A percentile compares a stretch with the other conserved stretches of the same genome.
Conservation (phyloP, 495 filamentous ascomycete genomes). For the Hyaloscypha variabilis region DNA sequence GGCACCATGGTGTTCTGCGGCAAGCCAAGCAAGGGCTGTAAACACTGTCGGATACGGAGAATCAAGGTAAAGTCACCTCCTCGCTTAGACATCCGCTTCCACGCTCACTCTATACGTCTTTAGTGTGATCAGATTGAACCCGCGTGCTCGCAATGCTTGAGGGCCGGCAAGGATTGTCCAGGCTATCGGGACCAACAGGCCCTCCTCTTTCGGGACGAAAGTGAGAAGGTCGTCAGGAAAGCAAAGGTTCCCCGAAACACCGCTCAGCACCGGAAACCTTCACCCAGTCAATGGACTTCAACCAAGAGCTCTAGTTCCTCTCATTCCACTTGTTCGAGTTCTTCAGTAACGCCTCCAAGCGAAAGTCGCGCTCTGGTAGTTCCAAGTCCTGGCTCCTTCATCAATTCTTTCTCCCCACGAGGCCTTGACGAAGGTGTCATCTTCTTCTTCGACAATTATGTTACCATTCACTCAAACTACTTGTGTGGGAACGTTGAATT, state of each 20-base stretch:
- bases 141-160: conserved; percentile 67
- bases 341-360: neutral
- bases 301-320: neutral
- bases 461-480: conserved; percentile 1
- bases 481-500: neutral
- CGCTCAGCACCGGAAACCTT: neutral
- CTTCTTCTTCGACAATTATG: conserved; percentile 27
- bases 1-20: conserved; percentile 69
- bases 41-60: conserved; percentile 28
- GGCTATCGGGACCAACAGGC: conserved; percentile 72
- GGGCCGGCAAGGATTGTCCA: conserved; percentile 62
- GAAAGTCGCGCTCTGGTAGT: neutral
- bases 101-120: neutral
- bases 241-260: conserved; percentile 33
- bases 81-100: neutral
- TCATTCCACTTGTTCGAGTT: neutral
- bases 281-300: neutral
- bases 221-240: conserved; percentile 65
- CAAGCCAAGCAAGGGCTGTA: conserved; percentile 69
- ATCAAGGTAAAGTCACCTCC: conserved; percentile 19
- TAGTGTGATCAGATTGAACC: conserved; percentile 69
- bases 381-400: neutral
- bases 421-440: conserved; percentile 21
- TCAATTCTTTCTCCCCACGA: neutral
- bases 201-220: conserved; percentile 75